A percentile compares a stretch with the other conserved stretches of the same genome.
These are phyloP conservation scores for Phylloporus sp. DNA, from an alignment of 768 basidiomycete genomes.

Conservation along the genomic window DNA sequence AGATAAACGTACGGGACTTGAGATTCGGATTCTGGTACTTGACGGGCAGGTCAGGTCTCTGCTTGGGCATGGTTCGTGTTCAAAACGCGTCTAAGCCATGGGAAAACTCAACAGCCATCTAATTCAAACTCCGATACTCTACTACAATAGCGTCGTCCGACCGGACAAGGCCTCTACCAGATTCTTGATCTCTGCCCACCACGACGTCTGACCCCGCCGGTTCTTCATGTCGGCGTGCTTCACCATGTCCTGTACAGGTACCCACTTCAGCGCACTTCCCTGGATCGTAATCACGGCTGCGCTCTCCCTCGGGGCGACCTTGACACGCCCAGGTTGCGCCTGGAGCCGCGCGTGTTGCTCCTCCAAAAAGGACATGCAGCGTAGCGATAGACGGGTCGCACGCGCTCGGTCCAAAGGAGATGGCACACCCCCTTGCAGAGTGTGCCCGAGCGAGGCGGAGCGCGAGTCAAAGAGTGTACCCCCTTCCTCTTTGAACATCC, in stretches of 20 bases:
- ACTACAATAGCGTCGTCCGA: constrained; percentile 49
- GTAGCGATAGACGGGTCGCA: constrained; percentile 83
- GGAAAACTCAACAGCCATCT: constrained; percentile 31
- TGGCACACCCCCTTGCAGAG: constrained; percentile 92
- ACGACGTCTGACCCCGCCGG: constrained; percentile 69
- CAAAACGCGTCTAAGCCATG: constrained; percentile 32
- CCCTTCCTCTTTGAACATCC: constrained; percentile 96
- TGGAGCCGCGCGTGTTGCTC: constrained; percentile 60
- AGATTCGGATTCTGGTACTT: constrained; percentile 50
- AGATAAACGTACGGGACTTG: constrained; percentile 38
- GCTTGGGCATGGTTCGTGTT: constrained; percentile 32
- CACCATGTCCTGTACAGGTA: constrained; percentile 80
- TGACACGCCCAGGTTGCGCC: constrained; percentile 47
- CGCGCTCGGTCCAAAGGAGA: constrained; percentile 93
- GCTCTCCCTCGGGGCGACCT: constrained; percentile 56
- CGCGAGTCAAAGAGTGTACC: constrained; percentile 88
- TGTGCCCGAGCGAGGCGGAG: constrained; percentile 94
- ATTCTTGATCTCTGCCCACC: constrained; percentile 73
- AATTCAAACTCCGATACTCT: constrained; percentile 27
- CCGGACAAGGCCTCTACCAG: constrained; percentile 75
- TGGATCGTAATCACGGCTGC: constrained; percentile 94
- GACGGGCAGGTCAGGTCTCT: constrained; percentile 51
- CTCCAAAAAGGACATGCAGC: constrained; percentile 95
- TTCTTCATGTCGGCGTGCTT: constrained; percentile 88
- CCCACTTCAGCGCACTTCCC: constrained; percentile 74